Evolutionary conservation across 768 basidiomycete genomes (phyloP).

Genomic region (Boletales sp.): DNA sequence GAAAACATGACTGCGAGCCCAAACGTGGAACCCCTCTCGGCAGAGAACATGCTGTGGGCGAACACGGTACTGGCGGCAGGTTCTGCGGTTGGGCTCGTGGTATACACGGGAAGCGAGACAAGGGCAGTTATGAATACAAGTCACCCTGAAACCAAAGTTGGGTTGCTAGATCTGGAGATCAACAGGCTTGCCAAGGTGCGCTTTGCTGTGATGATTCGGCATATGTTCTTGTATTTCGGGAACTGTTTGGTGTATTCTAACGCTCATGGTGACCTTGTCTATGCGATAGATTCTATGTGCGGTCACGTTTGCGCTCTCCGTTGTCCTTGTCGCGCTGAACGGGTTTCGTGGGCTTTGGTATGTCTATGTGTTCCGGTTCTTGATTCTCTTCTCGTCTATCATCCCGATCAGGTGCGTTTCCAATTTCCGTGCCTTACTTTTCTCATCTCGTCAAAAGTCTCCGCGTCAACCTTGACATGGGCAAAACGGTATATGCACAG

Average conservation of each 20-base stretch:
- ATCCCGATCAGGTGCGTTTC: conserved; percentile 92
- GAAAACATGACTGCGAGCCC: conserved; percentile 18
- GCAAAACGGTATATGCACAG: conserved; percentile 95
- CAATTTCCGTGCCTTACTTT: background rate
- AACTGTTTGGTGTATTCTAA: too few species aligned
- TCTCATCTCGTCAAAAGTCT: conserved; percentile 47
- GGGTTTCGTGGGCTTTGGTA: conserved; percentile 96
- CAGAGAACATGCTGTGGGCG: conserved; percentile 94
- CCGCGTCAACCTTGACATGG: conserved; percentile 99
- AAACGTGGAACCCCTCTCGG: conserved; percentile 80
- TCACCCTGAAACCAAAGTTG: conserved; percentile 93
- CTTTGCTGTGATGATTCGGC: background rate
- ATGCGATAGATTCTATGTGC: conserved; percentile 77
- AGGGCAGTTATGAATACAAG: conserved; percentile 99
- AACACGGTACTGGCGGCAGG: conserved; percentile 98
- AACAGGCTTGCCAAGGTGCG: conserved; percentile 90
- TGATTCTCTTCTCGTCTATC: conserved; percentile 97
- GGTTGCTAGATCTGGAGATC: conserved; percentile 89
- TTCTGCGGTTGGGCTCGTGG: conserved; percentile 84
- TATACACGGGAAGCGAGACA: conserved; percentile 94
- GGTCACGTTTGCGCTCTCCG: conserved; percentile 88
- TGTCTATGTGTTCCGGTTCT: conserved; percentile 92
- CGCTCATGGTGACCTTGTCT: background rate
- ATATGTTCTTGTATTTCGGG: too few species aligned
- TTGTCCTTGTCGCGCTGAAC: conserved; percentile 91